These are phyloP conservation scores for Symbiodinium natans DNA, from an alignment of 73 alveolate species.

Conservation along the genomic window DNA sequence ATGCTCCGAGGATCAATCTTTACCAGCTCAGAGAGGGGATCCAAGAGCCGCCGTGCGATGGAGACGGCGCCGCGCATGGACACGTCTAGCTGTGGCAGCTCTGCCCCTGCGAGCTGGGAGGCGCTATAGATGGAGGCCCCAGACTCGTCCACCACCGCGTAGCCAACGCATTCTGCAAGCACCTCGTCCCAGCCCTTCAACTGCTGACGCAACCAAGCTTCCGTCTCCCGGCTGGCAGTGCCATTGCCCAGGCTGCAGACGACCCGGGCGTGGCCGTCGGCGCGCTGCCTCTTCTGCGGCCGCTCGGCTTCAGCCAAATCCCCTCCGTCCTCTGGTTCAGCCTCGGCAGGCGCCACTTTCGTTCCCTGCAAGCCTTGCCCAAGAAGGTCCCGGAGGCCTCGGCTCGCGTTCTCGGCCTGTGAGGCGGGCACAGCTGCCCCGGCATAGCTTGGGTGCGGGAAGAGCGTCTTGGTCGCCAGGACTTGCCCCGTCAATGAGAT, in stretches of 20 bases:
- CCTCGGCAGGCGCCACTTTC: not conserved
- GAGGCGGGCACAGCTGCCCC: not conserved
- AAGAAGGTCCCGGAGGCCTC: not conserved
- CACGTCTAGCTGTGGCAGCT: slow-evolving; percentile 68
- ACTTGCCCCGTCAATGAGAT: slow-evolving; percentile 41
- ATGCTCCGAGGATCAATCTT: slow-evolving; percentile 84
- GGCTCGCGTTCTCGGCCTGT: slow-evolving; percentile 8
- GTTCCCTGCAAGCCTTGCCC: slow-evolving; percentile 14
- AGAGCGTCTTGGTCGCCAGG: slow-evolving; percentile 52
- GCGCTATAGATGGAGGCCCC: slow-evolving; percentile 91
- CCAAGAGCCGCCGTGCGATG: slow-evolving; percentile 77
- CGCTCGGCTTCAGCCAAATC: not conserved
- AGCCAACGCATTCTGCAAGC: slow-evolving; percentile 14
- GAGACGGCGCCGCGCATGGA: slow-evolving; percentile 51
- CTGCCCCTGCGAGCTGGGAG: slow-evolving; percentile 37
- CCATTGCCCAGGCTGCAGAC: slow-evolving; percentile 72
- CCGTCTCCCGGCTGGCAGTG: slow-evolving; percentile 85
- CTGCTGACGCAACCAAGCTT: slow-evolving; percentile 41
- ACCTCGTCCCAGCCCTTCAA: not conserved
- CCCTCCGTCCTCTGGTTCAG: not conserved
- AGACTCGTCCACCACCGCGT: slow-evolving; percentile 78
- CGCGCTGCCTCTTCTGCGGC: not conserved
- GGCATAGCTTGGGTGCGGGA: not conserved
- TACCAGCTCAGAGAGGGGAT: slow-evolving; percentile 79
- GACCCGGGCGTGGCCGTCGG: not conserved